phyloP scores from a whole-genome alignment of 305 asterid species.

The Solanum hybrid region DNA sequence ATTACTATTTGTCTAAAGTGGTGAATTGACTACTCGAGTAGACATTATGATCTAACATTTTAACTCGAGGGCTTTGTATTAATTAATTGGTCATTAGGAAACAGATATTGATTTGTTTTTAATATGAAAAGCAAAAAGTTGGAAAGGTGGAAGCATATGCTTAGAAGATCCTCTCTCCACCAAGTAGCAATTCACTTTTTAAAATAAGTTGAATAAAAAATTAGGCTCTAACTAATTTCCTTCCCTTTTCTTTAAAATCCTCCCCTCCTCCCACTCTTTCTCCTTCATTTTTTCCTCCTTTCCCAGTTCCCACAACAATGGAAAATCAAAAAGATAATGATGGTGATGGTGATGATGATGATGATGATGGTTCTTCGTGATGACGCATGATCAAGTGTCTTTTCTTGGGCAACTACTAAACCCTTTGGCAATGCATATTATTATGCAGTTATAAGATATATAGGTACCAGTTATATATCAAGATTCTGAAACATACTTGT shows the following conservation, averaged over 20 bases:
- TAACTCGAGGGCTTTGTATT: background rate
- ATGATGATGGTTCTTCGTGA: background rate
- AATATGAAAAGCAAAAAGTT: constrained; percentile 3
- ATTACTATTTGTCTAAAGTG: background rate
- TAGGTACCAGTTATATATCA: background rate
- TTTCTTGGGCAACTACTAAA: constrained; percentile 37
- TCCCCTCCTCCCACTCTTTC: background rate
- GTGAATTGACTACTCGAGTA: background rate
- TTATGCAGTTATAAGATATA: background rate
- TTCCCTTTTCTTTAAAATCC: background rate
- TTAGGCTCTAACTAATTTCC: background rate
- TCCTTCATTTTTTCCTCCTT: background rate
- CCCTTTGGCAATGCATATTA: constrained; percentile 45
- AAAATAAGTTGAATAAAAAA: background rate
- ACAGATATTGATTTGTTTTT: background rate
- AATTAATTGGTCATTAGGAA: background rate
- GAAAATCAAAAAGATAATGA: background rate
- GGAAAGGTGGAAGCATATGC: constrained; percentile 42
- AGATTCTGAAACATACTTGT: background rate
- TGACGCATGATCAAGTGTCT: background rate
- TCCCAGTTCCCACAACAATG: background rate
- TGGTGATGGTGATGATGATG: background rate
- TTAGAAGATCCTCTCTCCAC: constrained; percentile 34
- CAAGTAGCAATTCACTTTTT: constrained; percentile 11
- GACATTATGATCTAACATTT: background rate